Evolutionary conservation across 2,329 filamentous ascomycete species (phyloP), one percentile per base, ranked within the genome.

Genomic region (Pseudocercospora fijiensis): DNA sequence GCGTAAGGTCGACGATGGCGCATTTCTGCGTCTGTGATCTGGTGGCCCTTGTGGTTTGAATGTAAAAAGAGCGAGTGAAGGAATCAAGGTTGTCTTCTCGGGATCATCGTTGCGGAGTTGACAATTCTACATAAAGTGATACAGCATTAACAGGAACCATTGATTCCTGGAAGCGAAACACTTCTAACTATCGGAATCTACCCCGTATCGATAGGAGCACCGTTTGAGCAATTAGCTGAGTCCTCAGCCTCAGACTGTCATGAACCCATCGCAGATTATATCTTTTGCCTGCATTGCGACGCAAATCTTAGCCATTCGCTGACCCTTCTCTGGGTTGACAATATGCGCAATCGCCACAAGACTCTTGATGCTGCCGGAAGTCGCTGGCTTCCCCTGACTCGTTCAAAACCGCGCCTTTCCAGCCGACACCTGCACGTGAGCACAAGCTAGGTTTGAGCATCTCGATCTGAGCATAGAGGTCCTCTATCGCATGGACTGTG

Each of bases 401-500:
- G 13, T 47, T 27, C 18, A 51, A 33, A 9, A 62, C 28, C 11
- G 63, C 63, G 26, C 33, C 59, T 33, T 61, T 58, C 58, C 58
- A 61, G 18, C 58, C 63, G 9, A 65, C 5, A 18, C 47, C 63
- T n/a, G 56, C 18, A 22, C 53, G 47, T 10, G 45, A 47, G 47
- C 63, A 65, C 10, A 65, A 56, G 4, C 53, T 56, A 9, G 59
- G 58, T 27, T 62, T 58, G n/a, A 65, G 11, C 18, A 22, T 47
- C 27, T 59, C 47, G 28, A 65, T 22, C 26, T 56, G n/a, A 22
- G 33, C 18, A n/a, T 37, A 62, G 8, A 65, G 47, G 6, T 26
- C 7, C 10, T 26, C 6, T 27, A 61, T 22, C 3, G 58, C 37
- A 18, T 8, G 10, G 6, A 41, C 49, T 11, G 45, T 51, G 22